Percentiles rank a stretch among this genome's conserved stretches.
Conservation (phyloP, 1,284 basidiomycete species). For the Moesziomyces aphidis region DNA sequence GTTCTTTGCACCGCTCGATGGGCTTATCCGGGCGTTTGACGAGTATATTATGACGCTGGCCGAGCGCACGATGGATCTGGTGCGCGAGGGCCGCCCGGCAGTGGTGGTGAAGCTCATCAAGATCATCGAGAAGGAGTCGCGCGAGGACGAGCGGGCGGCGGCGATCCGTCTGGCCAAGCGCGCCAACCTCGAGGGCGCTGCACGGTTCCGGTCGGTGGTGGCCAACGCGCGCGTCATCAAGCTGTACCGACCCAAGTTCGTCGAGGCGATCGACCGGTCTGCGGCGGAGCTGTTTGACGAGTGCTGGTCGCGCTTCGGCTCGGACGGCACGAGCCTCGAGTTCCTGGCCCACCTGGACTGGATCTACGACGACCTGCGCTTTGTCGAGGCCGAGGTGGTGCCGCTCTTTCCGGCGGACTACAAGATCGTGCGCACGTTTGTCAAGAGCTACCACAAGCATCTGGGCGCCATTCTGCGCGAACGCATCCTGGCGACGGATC, state of each 20-base stretch:
- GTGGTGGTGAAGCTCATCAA: slow-evolving; percentile 92
- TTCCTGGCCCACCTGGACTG: slow-evolving; percentile 86
- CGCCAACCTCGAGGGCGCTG: slow-evolving; percentile 74
- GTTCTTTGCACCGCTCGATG: slow-evolving; percentile 90
- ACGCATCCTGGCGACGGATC: slow-evolving; percentile 77
- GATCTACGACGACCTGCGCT: slow-evolving; percentile 94
- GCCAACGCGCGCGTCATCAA: slow-evolving; percentile 85
- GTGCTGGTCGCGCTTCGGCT: slow-evolving; percentile 73
- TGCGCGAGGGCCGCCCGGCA: slow-evolving; percentile 79
- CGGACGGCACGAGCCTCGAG: slow-evolving; percentile 75
- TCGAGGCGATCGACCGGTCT: slow-evolving; percentile 81
- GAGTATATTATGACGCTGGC: slow-evolving; percentile 84
- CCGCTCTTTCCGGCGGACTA: slow-evolving; percentile 93
- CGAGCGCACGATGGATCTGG: slow-evolving; percentile 80
- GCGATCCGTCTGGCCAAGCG: slow-evolving; percentile 94
- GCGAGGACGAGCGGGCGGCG: slow-evolving; percentile 95
- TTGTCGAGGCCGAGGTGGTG: slow-evolving; percentile 86
- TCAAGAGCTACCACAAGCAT: slow-evolving; percentile 92
- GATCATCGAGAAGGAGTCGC: slow-evolving; percentile 91
- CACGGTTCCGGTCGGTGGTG: slow-evolving; percentile 58
- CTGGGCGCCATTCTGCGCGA: slow-evolving; percentile 81
- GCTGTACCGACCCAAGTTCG: slow-evolving; percentile 92
- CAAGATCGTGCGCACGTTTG: slow-evolving; percentile 84
- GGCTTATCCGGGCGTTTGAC: slow-evolving; percentile 85
- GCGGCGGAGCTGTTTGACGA: slow-evolving; percentile 81